A percentile compares a stretch with the other conserved stretches of the same genome.
phyloP scores from a whole-genome alignment of 192 early-diverging fungal species.

The Gigaspora rosea region DNA sequence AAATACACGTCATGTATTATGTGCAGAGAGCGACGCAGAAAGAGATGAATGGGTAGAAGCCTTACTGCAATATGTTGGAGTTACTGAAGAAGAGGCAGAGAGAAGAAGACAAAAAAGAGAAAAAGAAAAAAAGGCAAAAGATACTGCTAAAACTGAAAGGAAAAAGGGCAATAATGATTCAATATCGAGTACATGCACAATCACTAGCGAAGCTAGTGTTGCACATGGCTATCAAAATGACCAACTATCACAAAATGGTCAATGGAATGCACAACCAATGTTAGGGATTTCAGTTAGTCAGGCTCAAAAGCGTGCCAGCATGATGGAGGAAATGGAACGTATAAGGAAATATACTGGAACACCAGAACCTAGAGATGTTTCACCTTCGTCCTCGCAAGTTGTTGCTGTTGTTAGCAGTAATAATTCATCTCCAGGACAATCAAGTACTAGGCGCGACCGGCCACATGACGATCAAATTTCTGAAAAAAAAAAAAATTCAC shows the following conservation, averaged over 20 bases:
- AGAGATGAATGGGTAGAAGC: slow-evolving; percentile 89
- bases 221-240: background rate
- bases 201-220: too few species aligned
- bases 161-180: slow-evolving; percentile 16
- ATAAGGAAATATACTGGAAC: background rate
- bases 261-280: background rate
- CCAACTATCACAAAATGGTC: background rate
- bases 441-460: background rate
- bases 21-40: slow-evolving; percentile 86
- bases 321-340: slow-evolving; percentile 4
- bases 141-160: slow-evolving; percentile 30
- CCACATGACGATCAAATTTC: background rate
- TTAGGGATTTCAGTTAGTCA: background rate
- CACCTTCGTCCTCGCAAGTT: background rate
- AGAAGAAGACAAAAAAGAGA: slow-evolving; percentile 28
- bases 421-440: background rate
- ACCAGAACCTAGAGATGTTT: slow-evolving; percentile 1
- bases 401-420: background rate
- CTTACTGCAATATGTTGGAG: slow-evolving; percentile 51
- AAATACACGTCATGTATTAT: slow-evolving; percentile 73
- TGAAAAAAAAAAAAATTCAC: slow-evolving; percentile 10
- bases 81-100: slow-evolving; percentile 37
- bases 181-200: background rate
- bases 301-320: background rate
- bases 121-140: slow-evolving; percentile 34